These are phyloP conservation scores for Euphrasia confusa DNA, from an alignment of 257 asterid genomes.

Conservation along the genomic window DNA sequence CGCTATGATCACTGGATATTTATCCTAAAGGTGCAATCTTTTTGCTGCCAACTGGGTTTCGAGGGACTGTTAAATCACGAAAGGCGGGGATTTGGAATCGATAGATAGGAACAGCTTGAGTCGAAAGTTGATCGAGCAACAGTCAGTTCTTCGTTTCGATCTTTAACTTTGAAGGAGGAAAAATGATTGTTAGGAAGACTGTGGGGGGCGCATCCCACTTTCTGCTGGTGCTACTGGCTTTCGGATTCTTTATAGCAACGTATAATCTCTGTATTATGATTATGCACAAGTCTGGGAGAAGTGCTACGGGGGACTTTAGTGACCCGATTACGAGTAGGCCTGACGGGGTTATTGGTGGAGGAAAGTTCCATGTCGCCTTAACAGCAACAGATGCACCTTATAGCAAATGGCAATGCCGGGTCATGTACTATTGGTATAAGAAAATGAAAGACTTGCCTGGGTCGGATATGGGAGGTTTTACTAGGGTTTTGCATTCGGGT, in stretches of 20 bases:
- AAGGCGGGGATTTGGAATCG: constrained; percentile 18
- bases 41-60: constrained; percentile 20
- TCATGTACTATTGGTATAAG: constrained; percentile 97
- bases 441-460: constrained; percentile 62
- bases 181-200: constrained; percentile 55
- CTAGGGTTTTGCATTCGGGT: constrained; percentile 90
- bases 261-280: constrained; percentile 71
- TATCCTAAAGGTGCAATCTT: constrained; percentile 29
- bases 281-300: constrained; percentile 42
- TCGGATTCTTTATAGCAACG: constrained; percentile 77
- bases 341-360: constrained; percentile 26
- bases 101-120: constrained; percentile 9
- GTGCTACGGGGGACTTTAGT: constrained; percentile 35
- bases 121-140: constrained; percentile 16
- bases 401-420: constrained; percentile 92
- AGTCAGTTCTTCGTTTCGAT: constrained; percentile 3
- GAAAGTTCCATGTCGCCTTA: constrained; percentile 72
- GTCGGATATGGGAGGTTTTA: constrained; percentile 97
- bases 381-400: constrained; percentile 90
- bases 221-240: constrained; percentile 56
- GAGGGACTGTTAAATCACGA: constrained; percentile 9
- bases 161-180: constrained; percentile 10
- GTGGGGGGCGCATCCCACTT: constrained; percentile 67
- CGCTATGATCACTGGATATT: constrained; percentile 23
- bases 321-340: constrained; percentile 56